A percentile compares a stretch with the other conserved stretches of the same genome.
These are phyloP conservation scores for Bipolaris victoriae DNA, from an alignment of 2,329 filamentous ascomycete genomes.

Conservation along the genomic window DNA sequence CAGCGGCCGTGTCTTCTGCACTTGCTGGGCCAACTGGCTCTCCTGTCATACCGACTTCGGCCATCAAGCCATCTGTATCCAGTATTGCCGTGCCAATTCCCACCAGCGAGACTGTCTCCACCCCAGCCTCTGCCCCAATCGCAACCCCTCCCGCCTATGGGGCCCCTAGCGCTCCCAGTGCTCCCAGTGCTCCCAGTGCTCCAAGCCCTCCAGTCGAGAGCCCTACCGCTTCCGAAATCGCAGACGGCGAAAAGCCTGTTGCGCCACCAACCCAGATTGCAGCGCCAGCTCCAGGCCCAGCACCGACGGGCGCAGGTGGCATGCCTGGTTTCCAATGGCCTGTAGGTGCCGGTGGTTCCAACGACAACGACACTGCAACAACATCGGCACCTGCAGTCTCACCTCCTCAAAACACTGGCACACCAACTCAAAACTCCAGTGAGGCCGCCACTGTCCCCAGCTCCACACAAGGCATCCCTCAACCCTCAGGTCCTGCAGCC, in stretches of 20 bases:
- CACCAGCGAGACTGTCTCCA: constrained; percentile 10
- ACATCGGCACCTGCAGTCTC: constrained; percentile 10
- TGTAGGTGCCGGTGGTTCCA: constrained; percentile 2
- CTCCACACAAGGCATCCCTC: constrained; percentile 11
- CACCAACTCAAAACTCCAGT: constrained; percentile 9
- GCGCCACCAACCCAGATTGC: constrained; percentile 16
- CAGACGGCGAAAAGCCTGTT: background rate
- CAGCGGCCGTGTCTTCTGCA: constrained; percentile 11
- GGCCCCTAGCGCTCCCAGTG: background rate
- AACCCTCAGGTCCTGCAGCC: constrained; percentile 9
- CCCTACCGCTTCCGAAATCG: constrained; percentile 6
- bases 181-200: background rate
- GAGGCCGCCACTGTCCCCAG: constrained; percentile 9
- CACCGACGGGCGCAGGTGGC: constrained; percentile 12
- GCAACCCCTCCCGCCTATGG: constrained; percentile 7
- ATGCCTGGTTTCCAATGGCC: constrained; percentile 37
- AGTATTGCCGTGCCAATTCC: constrained; percentile 15
- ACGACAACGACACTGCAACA: constrained; percentile 5
- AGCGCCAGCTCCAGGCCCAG: constrained; percentile 13
- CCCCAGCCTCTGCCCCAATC: constrained; percentile 10
- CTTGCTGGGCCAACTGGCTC: constrained; percentile 1
- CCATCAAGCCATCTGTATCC: constrained; percentile 12
- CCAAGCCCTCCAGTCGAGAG: background rate
- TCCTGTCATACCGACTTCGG: constrained; percentile 8
- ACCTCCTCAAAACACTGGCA: constrained; percentile 5